Evolutionary conservation across 73 alveolate genomes (phyloP).

Genomic region (Paramecium bursaria): DNA sequence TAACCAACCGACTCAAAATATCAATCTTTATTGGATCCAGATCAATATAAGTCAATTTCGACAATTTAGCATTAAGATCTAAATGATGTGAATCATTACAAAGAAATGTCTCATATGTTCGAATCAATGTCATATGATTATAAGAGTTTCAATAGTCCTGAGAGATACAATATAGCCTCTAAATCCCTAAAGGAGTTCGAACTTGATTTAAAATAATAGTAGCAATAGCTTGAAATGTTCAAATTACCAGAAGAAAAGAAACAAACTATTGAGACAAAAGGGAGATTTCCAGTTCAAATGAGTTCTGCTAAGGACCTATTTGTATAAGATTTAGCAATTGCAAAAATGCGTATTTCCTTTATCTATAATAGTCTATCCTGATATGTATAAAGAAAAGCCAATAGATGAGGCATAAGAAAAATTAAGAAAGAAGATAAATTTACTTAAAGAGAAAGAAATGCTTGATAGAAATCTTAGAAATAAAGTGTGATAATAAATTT

Average conservation of each 20-base stretch:
- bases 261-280: conserved; percentile 6
- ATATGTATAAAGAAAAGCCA: conserved; percentile 34
- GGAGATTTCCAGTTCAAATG: conserved; percentile 40
- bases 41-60: conserved; percentile 29
- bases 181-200: conserved; percentile 36
- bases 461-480: conserved; percentile 37
- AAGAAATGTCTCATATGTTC: conserved; percentile 52
- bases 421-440: conserved; percentile 39
- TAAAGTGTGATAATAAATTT: conserved; percentile 4
- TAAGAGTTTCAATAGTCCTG: conserved; percentile 43
- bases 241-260: conserved; percentile 48
- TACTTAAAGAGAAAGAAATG: conserved; percentile 42
- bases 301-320: conserved; percentile 11
- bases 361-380: conserved; percentile 50
- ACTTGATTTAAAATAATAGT: conserved; percentile 1
- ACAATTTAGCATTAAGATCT: conserved; percentile 49
- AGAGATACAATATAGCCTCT: neutral
- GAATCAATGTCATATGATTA: conserved; percentile 47
- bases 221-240: conserved; percentile 30
- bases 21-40: conserved; percentile 14
- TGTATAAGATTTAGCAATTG: conserved; percentile 16
- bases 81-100: conserved; percentile 43
- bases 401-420: conserved; percentile 45
- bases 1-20: conserved; percentile 32
- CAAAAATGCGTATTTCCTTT: conserved; percentile 32